These are phyloP conservation scores for Collybiopsis confluens DNA, from an alignment of 768 basidiomycete species.

Conservation along the genomic window DNA sequence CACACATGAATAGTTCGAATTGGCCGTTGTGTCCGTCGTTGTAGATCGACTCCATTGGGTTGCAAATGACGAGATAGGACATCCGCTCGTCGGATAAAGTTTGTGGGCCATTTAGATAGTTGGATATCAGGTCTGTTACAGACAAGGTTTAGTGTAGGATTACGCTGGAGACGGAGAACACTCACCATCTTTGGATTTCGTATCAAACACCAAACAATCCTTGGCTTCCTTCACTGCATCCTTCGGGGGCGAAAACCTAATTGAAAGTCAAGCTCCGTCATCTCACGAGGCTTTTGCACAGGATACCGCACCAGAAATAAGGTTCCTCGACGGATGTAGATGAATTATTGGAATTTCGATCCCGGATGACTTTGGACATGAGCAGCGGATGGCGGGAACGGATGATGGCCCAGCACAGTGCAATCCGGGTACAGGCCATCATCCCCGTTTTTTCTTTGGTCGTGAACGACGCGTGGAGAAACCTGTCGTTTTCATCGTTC, in stretches of 20 bases:
- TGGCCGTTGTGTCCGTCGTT: conserved; percentile 7
- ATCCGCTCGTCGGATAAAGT: conserved; percentile 48
- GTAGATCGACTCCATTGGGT: not conserved
- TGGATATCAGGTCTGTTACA: conserved; percentile 40
- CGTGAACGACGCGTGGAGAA: conserved; percentile 25
- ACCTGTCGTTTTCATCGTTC: conserved; percentile 15
- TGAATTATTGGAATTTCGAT: conserved; percentile 5
- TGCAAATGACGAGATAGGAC: conserved; percentile 40
- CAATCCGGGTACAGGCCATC: conserved; percentile 31
- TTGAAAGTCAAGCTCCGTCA: not conserved
- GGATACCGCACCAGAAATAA: not conserved
- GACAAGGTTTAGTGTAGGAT: not conserved
- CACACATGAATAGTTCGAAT: conserved; percentile 50
- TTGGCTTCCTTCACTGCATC: conserved; percentile 40
- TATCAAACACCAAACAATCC: conserved; percentile 31
- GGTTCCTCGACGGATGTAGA: not conserved
- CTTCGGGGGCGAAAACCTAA: conserved; percentile 40
- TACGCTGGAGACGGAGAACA: not conserved
- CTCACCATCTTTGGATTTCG: conserved; percentile 38
- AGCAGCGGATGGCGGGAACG: conserved; percentile 56
- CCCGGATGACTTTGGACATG: conserved; percentile 38
- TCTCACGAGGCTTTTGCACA: no score
- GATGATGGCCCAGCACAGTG: conserved; percentile 53
- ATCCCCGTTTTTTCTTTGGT: conserved; percentile 12
- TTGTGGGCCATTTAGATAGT: conserved; percentile 60